Evolutionary conservation across 805 yeast species (phyloP), one percentile per base, ranked within the genome.

Genomic region (Candida ulmi): DNA sequence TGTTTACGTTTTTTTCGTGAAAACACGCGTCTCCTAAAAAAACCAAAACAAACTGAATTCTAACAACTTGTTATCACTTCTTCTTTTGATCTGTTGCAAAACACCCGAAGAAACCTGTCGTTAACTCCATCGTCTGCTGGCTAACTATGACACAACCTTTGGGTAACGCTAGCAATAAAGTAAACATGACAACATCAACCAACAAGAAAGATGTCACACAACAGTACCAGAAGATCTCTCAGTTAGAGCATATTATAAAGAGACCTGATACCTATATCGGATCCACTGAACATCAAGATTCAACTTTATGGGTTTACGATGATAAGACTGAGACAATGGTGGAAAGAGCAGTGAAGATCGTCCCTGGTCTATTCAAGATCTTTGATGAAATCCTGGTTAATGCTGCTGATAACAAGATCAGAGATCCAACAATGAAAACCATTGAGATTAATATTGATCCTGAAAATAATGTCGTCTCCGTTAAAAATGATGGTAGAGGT

Each of bases 251-350:
- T 71, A 91, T 93, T 41, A 71, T 93, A 55, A 88, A 88, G 62
- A 82, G 99, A 62, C 99, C 99, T 1, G 99, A 93, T 61, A 91
- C 99, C 3, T 93, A 93, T 63, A 82, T 93, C 51, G 99, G 99
- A 6, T 88, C 97, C 2, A 83, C 90, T 18, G 99, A 93, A 63
- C 76, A 73, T 39, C 79, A 83, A 39, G 82, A 78, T 40, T 74
- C 83, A 39, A 78, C 78, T 37, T 83, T 87, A 78, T 93, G 99
- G 99, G 74, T 88, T 29, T 81, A 72, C 53, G 86, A 88, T 58
- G 79, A 76, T 33, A 82, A 74, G 33, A 66, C 73, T 1, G 72
- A 76, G 35, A 65, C 75, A 11, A 78, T 84, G 85, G 72, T 58
- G 13, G 75, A 71, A 46, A 74, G 67, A 45, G 58, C 56, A 1